Conservation (phyloP, 805 yeast species). For the Candida easanensis region DNA sequence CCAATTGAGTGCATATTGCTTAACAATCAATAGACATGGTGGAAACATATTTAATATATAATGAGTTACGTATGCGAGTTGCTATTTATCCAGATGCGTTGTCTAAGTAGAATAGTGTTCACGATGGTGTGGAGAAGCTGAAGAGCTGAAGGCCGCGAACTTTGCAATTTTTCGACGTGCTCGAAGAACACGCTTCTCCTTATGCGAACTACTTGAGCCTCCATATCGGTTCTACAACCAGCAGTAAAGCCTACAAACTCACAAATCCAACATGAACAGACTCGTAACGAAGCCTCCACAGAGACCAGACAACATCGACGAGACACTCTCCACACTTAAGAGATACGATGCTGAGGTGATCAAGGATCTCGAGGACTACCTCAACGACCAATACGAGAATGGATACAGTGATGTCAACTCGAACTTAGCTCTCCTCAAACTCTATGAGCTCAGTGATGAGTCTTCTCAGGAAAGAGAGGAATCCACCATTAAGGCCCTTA, state of each 20-base stretch:
- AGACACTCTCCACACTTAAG: conserved; percentile 39
- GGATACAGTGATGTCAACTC: conserved; percentile 40
- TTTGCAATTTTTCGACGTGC: conserved; percentile 1
- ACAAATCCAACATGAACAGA: conserved; percentile 30
- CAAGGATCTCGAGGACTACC: conserved; percentile 43
- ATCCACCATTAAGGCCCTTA: conserved; percentile 35
- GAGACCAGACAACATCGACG: conserved; percentile 40
- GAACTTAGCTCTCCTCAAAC: conserved; percentile 44
- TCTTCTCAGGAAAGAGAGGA: conserved; percentile 36
- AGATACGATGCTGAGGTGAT: conserved; percentile 44
- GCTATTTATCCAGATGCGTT: too few relatives aligned
- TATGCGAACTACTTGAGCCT: too few relatives aligned
- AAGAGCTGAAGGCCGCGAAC: background rate
- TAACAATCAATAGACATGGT: too few relatives aligned
- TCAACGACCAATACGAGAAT: conserved; percentile 35
- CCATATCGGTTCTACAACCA: too few relatives aligned
- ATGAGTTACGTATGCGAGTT: too few relatives aligned
- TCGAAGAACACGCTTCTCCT: background rate
- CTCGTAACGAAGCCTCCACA: conserved; percentile 32
- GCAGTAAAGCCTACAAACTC: too few relatives aligned
- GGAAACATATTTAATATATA: too few relatives aligned
- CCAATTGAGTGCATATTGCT: conserved; percentile 18
- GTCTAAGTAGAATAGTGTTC: too few relatives aligned
- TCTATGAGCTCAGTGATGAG: conserved; percentile 37
- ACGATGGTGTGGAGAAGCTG: background rate